Evolutionary conservation across 2,329 filamentous ascomycete genomes (phyloP).

Genomic region (Talaromyces sp.): DNA sequence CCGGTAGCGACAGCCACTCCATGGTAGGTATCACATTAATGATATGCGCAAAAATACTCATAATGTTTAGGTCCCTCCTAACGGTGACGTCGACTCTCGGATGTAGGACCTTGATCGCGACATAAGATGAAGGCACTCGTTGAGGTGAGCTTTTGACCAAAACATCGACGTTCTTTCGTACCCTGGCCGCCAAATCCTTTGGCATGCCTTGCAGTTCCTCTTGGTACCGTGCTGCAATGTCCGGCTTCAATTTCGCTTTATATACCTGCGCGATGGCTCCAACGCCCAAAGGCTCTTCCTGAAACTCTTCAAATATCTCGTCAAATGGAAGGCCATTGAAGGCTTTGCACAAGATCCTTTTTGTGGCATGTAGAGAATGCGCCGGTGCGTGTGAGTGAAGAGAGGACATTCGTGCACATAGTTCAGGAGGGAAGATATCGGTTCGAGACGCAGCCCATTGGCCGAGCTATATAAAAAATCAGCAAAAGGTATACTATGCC

Average conservation of each 20-base stretch:
- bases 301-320: constrained; percentile 94
- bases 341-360: constrained; percentile 71
- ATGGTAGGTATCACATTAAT: constrained; percentile 90
- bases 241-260: constrained; percentile 83
- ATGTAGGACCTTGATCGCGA: constrained; percentile 94
- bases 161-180: constrained; percentile 77
- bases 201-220: constrained; percentile 51
- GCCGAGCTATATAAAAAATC: constrained; percentile 61
- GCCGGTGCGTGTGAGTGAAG: constrained; percentile 92
- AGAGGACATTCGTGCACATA: constrained; percentile 91
- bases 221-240: constrained; percentile 63
- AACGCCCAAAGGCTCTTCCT: constrained; percentile 83
- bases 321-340: constrained; percentile 78
- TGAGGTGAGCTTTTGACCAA: constrained; percentile 82
- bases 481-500: background rate
- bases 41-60: constrained; percentile 80
- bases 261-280: constrained; percentile 98
- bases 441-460: constrained; percentile 97
- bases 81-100: constrained; percentile 86
- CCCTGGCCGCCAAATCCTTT: constrained; percentile 61
- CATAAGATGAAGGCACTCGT: constrained; percentile 82
- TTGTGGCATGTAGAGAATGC: constrained; percentile 77
- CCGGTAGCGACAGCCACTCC: constrained; percentile 93
- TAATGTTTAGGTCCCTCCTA: constrained; percentile 85
- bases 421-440: constrained; percentile 89